Evolutionary conservation across 106 monocot species (phyloP).

Genomic region (Chionographis japonica): DNA sequence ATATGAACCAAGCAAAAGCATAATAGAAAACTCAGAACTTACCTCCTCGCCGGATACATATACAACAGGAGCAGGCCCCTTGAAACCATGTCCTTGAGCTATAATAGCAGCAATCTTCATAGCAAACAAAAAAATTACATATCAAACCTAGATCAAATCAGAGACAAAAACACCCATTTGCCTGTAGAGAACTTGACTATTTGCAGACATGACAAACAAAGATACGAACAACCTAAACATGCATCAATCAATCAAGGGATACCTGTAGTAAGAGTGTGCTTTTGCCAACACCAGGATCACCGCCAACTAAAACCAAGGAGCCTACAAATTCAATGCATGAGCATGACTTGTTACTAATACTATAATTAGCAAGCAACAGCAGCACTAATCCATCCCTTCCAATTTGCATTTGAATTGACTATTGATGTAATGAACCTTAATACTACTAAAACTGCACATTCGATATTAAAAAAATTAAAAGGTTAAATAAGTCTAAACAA

Average conservation of each 20-base stretch:
- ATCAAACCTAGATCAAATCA: constrained; percentile 2
- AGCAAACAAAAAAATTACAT: constrained; percentile 15
- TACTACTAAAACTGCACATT: no score
- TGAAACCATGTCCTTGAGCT: constrained; percentile 35
- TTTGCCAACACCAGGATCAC: constrained; percentile 99
- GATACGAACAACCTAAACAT: background rate
- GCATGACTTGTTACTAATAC: background rate
- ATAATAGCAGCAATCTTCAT: constrained; percentile 77
- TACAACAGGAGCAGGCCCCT: constrained; percentile 48
- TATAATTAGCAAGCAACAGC: background rate
- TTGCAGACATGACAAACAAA: background rate
- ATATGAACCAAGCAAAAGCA: no score
- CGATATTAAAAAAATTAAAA: no score
- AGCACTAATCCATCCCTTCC: background rate
- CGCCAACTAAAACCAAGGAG: constrained; percentile 90
- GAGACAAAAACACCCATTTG: background rate
- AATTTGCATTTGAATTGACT: no score
- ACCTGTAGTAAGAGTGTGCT: constrained; percentile 95
- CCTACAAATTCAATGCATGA: constrained; percentile 44
- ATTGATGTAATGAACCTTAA: no score
- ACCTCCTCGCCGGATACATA: constrained; percentile 99
- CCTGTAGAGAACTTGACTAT: constrained; percentile 4
- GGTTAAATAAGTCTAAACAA: no score
- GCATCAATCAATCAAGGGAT: constrained; percentile 1
- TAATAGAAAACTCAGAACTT: constrained; percentile 13